A percentile compares a stretch with the other conserved stretches of the same genome.
Evolutionary conservation across 1,139 yeast species (phyloP).

Genomic region (Candida albicans): DNA sequence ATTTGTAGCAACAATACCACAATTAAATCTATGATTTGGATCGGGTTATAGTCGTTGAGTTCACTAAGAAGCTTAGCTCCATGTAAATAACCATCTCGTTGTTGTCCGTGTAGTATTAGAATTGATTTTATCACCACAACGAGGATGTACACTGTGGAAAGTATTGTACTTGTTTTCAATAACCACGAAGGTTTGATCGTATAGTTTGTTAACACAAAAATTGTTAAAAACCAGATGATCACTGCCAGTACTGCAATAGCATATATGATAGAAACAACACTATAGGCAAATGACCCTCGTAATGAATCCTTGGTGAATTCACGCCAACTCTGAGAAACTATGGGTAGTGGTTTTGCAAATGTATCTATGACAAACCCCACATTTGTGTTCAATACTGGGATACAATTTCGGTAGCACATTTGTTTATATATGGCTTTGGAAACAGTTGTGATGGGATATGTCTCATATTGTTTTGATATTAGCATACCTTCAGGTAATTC

Average conservation of each 20-base stretch:
- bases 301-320: slow-evolving; percentile 29
- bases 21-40: slow-evolving; percentile 63
- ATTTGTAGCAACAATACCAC: slow-evolving; percentile 62
- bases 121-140: slow-evolving; percentile 52
- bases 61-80: slow-evolving; percentile 49
- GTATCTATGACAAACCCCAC: slow-evolving; percentile 32
- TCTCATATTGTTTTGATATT: slow-evolving; percentile 26
- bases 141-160: slow-evolving; percentile 56
- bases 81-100: slow-evolving; percentile 54
- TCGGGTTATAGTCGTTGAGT: slow-evolving; percentile 48
- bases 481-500: slow-evolving; percentile 36
- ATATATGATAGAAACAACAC: slow-evolving; percentile 61
- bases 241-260: slow-evolving; percentile 66
- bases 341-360: slow-evolving; percentile 36
- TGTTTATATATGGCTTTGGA: slow-evolving; percentile 31
- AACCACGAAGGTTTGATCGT: slow-evolving; percentile 55
- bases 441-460: slow-evolving; percentile 23
- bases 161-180: slow-evolving; percentile 42
- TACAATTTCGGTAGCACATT: slow-evolving; percentile 34
- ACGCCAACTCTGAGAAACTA: slow-evolving; percentile 41
- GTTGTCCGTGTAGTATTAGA: slow-evolving; percentile 47
- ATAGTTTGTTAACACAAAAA: slow-evolving; percentile 62
- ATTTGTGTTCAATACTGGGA: slow-evolving; percentile 47
- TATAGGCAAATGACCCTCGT: slow-evolving; percentile 51
- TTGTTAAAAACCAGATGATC: slow-evolving; percentile 61